A percentile compares a stretch with the other conserved stretches of the same genome.
phyloP scores from a whole-genome alignment of 495 filamentous ascomycete species.

The Penicillium mononematosum region DNA sequence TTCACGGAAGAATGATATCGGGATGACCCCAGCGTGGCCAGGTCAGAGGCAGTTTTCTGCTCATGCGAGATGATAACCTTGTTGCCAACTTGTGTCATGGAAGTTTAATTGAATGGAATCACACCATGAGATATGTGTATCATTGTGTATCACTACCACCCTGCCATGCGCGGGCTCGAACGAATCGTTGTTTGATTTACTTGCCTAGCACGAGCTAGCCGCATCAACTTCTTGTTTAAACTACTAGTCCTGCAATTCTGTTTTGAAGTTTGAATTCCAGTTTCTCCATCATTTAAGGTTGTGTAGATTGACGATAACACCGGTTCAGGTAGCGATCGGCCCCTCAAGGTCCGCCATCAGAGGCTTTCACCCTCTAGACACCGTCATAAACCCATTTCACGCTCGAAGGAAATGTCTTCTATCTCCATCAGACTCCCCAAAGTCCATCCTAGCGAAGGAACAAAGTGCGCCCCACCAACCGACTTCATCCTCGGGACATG shows the following conservation, averaged over 20 bases:
- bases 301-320: not conserved
- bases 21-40: not conserved
- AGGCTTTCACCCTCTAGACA: not conserved
- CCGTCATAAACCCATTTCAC: not conserved
- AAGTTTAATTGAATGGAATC: not conserved
- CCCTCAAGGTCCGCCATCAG: not conserved
- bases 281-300: not conserved
- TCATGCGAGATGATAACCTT: not conserved
- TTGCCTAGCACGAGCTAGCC: not conserved
- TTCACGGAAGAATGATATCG: not conserved
- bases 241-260: too few relatives aligned
- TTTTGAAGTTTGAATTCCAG: too few relatives aligned
- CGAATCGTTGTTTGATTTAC: not conserved
- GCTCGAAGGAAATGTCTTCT: constrained; percentile 14
- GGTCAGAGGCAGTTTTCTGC: not conserved
- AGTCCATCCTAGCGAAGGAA: constrained; percentile 14
- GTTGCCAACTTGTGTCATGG: not conserved
- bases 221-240: too few relatives aligned
- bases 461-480: constrained; percentile 49
- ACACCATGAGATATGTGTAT: not conserved
- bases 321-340: not conserved
- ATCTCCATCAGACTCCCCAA: constrained; percentile 17
- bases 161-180: not conserved
- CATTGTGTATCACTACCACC: not conserved
- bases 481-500: constrained; percentile 65